Conservation (phyloP, 495 filamentous ascomycete genomes). For the Penicillium flavigenum region DNA sequence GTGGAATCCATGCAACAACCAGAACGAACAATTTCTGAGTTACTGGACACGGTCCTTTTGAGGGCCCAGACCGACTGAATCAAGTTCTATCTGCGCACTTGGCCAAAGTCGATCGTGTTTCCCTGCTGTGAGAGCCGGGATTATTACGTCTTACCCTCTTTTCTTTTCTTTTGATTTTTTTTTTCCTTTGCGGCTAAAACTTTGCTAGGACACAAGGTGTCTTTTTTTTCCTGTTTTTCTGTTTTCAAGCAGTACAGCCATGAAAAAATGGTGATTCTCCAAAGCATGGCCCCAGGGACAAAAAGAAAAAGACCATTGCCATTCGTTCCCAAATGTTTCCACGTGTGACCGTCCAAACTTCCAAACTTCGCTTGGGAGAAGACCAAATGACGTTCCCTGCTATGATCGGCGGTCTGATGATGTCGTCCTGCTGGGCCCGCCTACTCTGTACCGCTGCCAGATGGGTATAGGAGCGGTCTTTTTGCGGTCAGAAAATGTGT, state of each 20-base stretch:
- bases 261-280: background rate
- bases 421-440: slow-evolving; percentile 19
- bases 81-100: slow-evolving; percentile 5
- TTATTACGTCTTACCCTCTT: slow-evolving; percentile 3
- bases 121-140: slow-evolving; percentile 7
- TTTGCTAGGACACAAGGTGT: background rate
- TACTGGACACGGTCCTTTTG: slow-evolving; percentile 17
- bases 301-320: background rate
- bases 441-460: slow-evolving; percentile 17
- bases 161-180: background rate
- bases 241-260: background rate
- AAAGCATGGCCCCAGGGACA: background rate
- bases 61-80: slow-evolving; percentile 27
- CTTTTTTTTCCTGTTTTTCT: background rate
- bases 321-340: slow-evolving; percentile 1
- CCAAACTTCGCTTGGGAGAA: slow-evolving; percentile 1
- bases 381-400: slow-evolving; percentile 18
- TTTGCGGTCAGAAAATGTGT: slow-evolving; percentile 3
- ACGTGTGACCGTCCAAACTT: slow-evolving; percentile 4
- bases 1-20: slow-evolving; percentile 12
- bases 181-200: background rate
- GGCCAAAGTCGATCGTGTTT: slow-evolving; percentile 5
- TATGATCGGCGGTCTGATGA: slow-evolving; percentile 29
- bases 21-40: slow-evolving; percentile 6
- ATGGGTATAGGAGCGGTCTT: slow-evolving; percentile 10